Percentiles rank a stretch among this genome's conserved stretches.
phyloP scores from a whole-genome alignment of 169 alveolate species.

The Plasmodium knowlesi region DNA sequence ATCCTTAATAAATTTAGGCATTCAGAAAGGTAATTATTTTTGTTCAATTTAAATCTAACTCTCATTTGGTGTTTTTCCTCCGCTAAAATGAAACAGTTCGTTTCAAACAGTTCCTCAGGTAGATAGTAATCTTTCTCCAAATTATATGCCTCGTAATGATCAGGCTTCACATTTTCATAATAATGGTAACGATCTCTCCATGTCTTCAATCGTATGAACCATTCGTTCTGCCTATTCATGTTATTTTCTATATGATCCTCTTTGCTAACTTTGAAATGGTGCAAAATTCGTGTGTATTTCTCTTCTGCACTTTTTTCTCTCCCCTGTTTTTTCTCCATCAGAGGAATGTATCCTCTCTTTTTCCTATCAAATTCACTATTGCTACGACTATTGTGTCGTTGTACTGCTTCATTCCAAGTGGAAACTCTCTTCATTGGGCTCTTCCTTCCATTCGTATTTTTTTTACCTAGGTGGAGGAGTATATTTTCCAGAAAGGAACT shows the following conservation, averaged over 20 bases:
- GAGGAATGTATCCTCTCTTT: too few relatives aligned
- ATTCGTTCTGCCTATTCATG: conserved; percentile 22
- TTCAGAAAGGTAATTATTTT: conserved; percentile 19
- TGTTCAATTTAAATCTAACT: conserved; percentile 1
- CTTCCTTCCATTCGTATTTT: not conserved
- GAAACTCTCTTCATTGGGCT: not conserved
- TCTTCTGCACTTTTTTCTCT: not conserved
- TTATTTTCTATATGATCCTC: conserved; percentile 46
- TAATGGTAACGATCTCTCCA: conserved; percentile 24
- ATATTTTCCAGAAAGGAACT: conserved; percentile 12
- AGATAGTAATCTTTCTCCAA: conserved; percentile 35
- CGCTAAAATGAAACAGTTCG: conserved; percentile 41
- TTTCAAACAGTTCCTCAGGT: conserved; percentile 20
- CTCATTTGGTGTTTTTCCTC: conserved; percentile 6
- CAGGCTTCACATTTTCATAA: conserved; percentile 29
- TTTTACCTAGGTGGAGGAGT: not conserved
- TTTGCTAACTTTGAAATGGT: conserved; percentile 36
- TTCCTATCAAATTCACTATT: not conserved
- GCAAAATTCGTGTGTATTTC: not conserved
- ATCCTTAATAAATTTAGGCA: conserved; percentile 56
- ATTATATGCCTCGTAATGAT: conserved; percentile 12
- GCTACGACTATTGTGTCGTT: not conserved
- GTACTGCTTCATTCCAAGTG: not conserved
- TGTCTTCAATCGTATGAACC: not conserved
- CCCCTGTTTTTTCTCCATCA: not conserved